phyloP scores from a whole-genome alignment of 169 alveolate genomes.

The Cyclospora cayetanensis region DNA sequence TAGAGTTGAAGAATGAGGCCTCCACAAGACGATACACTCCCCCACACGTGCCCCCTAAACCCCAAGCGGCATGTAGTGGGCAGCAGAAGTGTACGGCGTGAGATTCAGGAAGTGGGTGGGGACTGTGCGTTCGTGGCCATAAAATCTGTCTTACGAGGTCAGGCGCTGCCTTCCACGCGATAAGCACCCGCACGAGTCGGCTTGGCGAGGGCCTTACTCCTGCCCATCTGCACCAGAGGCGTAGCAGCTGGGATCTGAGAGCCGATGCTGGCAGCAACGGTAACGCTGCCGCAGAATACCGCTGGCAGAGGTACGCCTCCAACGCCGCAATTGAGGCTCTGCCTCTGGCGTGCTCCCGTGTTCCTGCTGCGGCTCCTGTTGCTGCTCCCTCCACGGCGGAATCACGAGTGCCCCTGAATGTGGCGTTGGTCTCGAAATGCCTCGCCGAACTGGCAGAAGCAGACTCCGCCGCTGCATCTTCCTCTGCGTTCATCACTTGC shows the following conservation, averaged over 20 bases:
- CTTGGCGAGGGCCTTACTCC: neutral
- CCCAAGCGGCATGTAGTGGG: no score
- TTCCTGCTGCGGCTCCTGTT: neutral
- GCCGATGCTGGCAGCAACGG: neutral
- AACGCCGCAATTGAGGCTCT: neutral
- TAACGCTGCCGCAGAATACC: neutral
- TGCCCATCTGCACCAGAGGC: neutral
- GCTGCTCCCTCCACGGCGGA: neutral
- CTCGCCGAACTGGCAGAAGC: no score
- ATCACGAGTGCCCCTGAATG: no score
- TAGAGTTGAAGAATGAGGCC: neutral
- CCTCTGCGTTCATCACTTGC: neutral
- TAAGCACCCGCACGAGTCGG: neutral
- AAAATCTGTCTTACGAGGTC: neutral
- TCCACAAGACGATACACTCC: no score
- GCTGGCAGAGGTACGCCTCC: neutral
- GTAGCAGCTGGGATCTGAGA: conserved; percentile 13
- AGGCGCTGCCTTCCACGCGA: neutral
- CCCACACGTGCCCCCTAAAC: no score
- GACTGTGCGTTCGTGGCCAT: no score
- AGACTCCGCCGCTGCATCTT: neutral
- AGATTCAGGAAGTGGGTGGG: no score
- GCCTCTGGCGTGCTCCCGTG: neutral
- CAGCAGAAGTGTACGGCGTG: no score
- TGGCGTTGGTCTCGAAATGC: no score